phyloP scores from a whole-genome alignment of 805 yeast genomes.

The Spathaspora arborariae region DNA sequence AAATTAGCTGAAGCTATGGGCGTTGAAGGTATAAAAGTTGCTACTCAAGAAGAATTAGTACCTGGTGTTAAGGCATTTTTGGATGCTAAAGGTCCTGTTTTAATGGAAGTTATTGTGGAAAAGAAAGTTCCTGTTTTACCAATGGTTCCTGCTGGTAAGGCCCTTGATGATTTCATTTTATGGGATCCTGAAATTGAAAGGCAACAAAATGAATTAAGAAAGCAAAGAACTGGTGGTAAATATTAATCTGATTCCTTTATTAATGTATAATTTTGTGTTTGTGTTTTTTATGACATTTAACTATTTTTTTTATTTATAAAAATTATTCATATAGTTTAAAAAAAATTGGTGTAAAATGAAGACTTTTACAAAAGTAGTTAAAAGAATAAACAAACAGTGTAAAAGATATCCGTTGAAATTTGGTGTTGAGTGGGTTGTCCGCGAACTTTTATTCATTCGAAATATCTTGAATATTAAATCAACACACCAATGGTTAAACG shows the following conservation, averaged over 20 bases:
- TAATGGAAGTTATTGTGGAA: constrained; percentile 88
- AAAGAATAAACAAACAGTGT: no score
- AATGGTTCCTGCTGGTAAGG: constrained; percentile 97
- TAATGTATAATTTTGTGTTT: not conserved
- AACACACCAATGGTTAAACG: no score
- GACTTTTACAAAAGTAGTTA: no score
- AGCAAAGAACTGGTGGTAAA: constrained; percentile 68
- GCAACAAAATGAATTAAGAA: constrained; percentile 64
- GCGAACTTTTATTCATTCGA: no score
- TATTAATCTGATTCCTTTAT: no score
- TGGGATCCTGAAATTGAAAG: constrained; percentile 81
- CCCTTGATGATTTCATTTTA: constrained; percentile 84
- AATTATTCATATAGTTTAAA: no score
- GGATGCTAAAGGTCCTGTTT: constrained; percentile 74
- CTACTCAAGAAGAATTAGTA: constrained; percentile 58
- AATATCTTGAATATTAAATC: no score
- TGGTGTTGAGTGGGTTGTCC: no score
- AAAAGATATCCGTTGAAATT: no score
- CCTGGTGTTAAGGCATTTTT: constrained; percentile 59
- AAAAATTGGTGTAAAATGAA: no score
- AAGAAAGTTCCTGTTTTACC: constrained; percentile 95
- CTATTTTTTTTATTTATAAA: not conserved
- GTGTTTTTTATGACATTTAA: not conserved
- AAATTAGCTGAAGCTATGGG: constrained; percentile 95
- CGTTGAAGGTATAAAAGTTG: constrained; percentile 72